Base-by-base conservation (phyloP, 768 basidiomycete species). In the Coprinopsis marcescibilis region DNA sequence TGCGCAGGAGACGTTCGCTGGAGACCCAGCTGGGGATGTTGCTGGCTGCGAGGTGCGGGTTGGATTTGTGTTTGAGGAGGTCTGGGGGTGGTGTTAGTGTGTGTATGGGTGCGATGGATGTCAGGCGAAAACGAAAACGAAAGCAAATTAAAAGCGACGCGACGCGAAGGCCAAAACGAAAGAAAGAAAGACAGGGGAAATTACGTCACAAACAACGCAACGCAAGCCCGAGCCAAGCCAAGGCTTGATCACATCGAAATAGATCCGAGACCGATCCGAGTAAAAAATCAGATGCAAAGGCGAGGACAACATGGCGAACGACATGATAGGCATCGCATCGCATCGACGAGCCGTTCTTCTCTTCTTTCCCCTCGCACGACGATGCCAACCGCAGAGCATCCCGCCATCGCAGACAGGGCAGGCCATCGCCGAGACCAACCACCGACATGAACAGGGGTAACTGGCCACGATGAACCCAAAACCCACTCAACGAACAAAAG, bases 51-150 rank as follows among this genome's bases (percentile, higher is more conserved):
- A 73, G 70, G 57, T 89, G 84, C 2, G 90, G 89, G 45, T 85
- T 72, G 17, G 83, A 81, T 67, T 94, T 93, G 69, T 90, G 83
- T 65, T 84, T 83, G 48, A 95, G 71, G 49, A 94, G 59, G 65
- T 89, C 85, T 88, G 54, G 34, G 29, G 33, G 45, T n/a, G n/a
- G n/a, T n/a, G n/a, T n/a, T n/a, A n/a, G n/a, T n/a, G n/a, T n/a
- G n/a, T n/a, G n/a, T n/a, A n/a, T n/a, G n/a, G n/a, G 20, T 15
- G 26, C 11, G 25, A 29, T 38, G 17, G 8, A 20, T 32, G 30
- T 32, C 30, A 32, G 30, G 8, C 10, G 30, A 8, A n/a, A 8
- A 8, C 12, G 7, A 7, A 17, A 38, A 38, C 19, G 36, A 38
- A n/a, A n/a, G n/a, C n/a, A n/a, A n/a, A n/a, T n/a, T n/a, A n/a